Base-by-base conservation (phyloP, 805 yeast species). In the Lachancea dasiensis region DNA sequence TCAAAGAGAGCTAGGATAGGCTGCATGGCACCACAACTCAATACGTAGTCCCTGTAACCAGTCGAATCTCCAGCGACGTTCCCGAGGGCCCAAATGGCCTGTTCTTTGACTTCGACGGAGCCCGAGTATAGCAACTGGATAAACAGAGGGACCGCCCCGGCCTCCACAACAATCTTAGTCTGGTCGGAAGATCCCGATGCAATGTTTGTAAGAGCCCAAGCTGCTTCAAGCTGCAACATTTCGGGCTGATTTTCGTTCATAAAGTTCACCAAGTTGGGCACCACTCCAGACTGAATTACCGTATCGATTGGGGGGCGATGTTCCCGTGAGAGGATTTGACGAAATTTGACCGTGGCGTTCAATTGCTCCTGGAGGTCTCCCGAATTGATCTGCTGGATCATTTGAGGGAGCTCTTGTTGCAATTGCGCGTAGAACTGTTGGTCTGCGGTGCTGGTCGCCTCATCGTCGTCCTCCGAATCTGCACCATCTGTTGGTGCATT, bases 11-110 rank as follows among this genome's bases (percentile, higher is more conserved):
- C 68, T 53, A 92, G 71, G 41, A 92, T 82, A 6, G 96, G 95
- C 46, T 75, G 80, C 83, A 92, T 83, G 17, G 97, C 97, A 47
- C 82, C 80, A 52, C 86, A 81, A 29, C 72, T 66, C 50, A 92
- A 70, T 31, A 92, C 97, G 52, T 73, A 81, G 67, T 92, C 97
- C 68, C 98, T 80, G 70, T 79, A 86, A 28, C 72, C 69, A 6
- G 96, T 75, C 11, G 95, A 86, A 61, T 92, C 98, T 63, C 98
- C 98, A 19, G 98, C 97, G 61, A 92, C 95, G 61, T 92, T 92
- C 66, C 98, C 98, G 49, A 92, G 70, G 20, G 98, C 97, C 98
- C 98, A 92, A 51, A 92, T 90, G 10, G 97, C 97, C 68, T 92
- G 98, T 64, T 92, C 98, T 64, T 86, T 86, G 40, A 92, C 97